Evolutionary conservation across 2,329 filamentous ascomycete genomes (phyloP).

Genomic region (Chaetomium olivaceum): DNA sequence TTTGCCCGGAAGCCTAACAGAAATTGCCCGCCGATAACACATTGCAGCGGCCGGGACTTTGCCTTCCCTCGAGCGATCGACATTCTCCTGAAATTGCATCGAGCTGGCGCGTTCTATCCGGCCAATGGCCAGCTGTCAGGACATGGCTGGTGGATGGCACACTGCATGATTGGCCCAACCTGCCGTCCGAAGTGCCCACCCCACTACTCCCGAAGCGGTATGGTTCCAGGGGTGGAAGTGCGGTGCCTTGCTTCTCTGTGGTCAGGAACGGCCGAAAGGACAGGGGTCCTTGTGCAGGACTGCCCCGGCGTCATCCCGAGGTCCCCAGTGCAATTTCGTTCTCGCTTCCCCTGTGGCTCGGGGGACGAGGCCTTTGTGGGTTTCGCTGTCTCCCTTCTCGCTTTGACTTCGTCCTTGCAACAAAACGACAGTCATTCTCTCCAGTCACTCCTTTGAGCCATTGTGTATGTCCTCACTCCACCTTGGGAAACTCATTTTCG

Average conservation of each 20-base stretch:
- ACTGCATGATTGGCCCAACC: conserved; percentile 25
- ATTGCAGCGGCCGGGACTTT: background rate
- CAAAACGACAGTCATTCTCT: conserved; percentile 33
- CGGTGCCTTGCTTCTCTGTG: conserved; percentile 20
- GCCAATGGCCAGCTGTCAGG: conserved; percentile 23
- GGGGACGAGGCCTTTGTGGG: conserved; percentile 28
- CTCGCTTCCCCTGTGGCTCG: conserved; percentile 29
- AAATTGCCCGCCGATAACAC: background rate
- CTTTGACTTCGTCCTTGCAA: conserved; percentile 27
- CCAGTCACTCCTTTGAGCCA: conserved; percentile 32
- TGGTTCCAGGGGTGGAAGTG: conserved; percentile 17
- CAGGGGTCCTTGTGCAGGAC: conserved; percentile 25
- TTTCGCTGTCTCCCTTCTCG: conserved; percentile 24
- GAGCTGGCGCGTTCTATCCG: conserved; percentile 22
- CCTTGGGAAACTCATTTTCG: conserved; percentile 12
- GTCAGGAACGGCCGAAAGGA: conserved; percentile 25
- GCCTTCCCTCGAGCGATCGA: conserved; percentile 21
- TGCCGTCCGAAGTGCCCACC: conserved; percentile 9
- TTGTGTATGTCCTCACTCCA: conserved; percentile 28
- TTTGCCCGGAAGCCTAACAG: background rate
- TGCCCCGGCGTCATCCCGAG: conserved; percentile 27
- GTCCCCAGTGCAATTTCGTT: conserved; percentile 34
- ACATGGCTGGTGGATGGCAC: conserved; percentile 12
- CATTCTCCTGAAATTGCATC: conserved; percentile 32
- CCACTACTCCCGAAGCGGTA: conserved; percentile 22